A percentile compares a stretch with the other conserved stretches of the same genome.
Evolutionary conservation across 2,329 filamentous ascomycete genomes (phyloP).

Genomic region (Colletotrichum lini): DNA sequence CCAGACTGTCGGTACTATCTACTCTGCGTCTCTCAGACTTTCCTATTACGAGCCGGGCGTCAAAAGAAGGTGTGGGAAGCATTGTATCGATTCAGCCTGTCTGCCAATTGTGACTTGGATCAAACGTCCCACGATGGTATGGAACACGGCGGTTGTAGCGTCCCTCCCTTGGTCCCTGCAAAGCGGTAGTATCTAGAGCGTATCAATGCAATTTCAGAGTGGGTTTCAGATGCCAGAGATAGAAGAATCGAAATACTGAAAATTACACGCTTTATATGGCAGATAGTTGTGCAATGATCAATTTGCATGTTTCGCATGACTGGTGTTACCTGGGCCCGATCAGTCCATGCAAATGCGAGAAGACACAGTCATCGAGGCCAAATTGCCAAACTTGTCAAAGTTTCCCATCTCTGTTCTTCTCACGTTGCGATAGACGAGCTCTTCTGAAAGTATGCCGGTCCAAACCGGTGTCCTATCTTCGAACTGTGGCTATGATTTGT

Average conservation of each 20-base stretch:
- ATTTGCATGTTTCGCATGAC: no score
- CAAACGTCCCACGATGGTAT: neutral
- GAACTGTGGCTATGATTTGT: no score
- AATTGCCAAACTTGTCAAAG: neutral
- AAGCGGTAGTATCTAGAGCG: no score
- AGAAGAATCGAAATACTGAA: no score
- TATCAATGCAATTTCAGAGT: no score
- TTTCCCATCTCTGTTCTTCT: neutral
- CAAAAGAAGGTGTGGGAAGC: neutral
- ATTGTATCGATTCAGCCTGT: no score
- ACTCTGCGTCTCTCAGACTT: neutral
- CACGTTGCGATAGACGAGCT: neutral
- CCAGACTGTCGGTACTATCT: slow-evolving; percentile 26
- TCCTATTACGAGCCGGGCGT: neutral
- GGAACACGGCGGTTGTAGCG: neutral
- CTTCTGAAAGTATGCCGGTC: neutral
- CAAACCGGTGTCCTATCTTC: neutral
- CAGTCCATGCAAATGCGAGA: neutral
- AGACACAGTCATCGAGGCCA: neutral
- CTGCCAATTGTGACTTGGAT: neutral
- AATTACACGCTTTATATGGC: no score
- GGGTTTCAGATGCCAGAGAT: no score
- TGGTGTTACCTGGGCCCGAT: neutral
- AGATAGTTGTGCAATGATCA: no score
- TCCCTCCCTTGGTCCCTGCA: no score